Percentiles rank a stretch among this genome's conserved stretches.
phyloP scores from a whole-genome alignment of 2,329 filamentous ascomycete genomes.

The Aspergillus awamori region DNA sequence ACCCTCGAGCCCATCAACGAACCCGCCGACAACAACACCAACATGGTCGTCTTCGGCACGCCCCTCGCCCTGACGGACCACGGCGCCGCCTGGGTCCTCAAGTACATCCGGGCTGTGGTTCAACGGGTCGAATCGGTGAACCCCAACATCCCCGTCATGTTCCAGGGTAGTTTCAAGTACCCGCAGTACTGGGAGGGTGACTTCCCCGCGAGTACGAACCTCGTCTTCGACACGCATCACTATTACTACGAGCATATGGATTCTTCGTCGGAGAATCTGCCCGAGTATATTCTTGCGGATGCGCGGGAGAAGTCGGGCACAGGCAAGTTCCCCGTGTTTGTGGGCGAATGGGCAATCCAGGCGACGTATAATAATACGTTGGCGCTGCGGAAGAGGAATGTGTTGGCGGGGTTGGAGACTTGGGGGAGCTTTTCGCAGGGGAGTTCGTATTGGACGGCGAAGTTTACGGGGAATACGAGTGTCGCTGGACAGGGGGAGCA shows the following conservation, averaged over 20 bases:
- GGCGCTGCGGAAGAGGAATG: conserved; percentile 17
- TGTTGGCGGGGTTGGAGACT: conserved; percentile 21
- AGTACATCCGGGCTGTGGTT: conserved; percentile 28
- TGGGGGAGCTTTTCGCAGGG: conserved; percentile 22
- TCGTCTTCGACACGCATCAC: conserved; percentile 32
- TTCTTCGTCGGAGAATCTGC: conserved; percentile 22
- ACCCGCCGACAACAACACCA: conserved; percentile 25
- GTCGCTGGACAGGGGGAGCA: conserved; percentile 19
- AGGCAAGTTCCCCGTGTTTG: conserved; percentile 28
- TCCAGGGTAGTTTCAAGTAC: conserved; percentile 32
- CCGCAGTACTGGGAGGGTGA: conserved; percentile 24
- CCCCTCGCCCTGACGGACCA: conserved; percentile 25
- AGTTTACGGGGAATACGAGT: conserved; percentile 21
- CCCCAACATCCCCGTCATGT: conserved; percentile 26
- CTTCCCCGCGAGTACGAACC: conserved; percentile 21
- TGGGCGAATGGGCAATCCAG: conserved; percentile 30
- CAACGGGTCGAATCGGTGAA: conserved; percentile 20
- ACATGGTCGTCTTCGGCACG: conserved; percentile 29
- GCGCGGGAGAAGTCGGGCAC: conserved; percentile 17
- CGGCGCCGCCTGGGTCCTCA: conserved; percentile 27
- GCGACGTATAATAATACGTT: conserved; percentile 21
- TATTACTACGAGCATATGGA: conserved; percentile 28
- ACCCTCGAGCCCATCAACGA: conserved; percentile 33
- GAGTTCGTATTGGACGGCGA: conserved; percentile 28
- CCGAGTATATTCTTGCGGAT: conserved; percentile 21